phyloP scores from a whole-genome alignment of 169 alveolate genomes.

The Plasmodium coatneyi region DNA sequence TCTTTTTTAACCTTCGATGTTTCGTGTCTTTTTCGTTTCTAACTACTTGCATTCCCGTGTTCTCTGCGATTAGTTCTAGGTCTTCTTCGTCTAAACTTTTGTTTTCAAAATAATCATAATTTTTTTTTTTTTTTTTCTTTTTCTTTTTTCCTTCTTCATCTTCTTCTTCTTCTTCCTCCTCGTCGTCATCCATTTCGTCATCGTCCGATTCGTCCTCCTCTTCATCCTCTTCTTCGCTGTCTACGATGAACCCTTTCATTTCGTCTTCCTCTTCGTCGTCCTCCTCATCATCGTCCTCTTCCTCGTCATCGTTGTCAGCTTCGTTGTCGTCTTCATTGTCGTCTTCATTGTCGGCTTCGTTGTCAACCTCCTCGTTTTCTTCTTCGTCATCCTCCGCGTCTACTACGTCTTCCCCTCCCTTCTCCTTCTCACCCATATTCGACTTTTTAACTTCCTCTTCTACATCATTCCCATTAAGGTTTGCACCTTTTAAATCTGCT shows the following conservation, averaged over 20 bases:
- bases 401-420: conserved; percentile 14
- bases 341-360: conserved; percentile 66
- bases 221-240: conserved; percentile 40
- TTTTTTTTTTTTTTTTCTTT: conserved; percentile 76
- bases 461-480: not conserved
- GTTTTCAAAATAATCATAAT: conserved; percentile 78
- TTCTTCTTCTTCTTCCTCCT: conserved; percentile 76
- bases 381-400: not conserved
- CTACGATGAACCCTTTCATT: no score
- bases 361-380: not conserved
- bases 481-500: conserved; percentile 1
- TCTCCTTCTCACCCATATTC: not conserved
- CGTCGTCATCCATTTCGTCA: conserved; percentile 76
- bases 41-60: conserved; percentile 79
- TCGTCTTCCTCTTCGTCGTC: conserved; percentile 76
- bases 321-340: conserved; percentile 64
- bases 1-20: conserved; percentile 75
- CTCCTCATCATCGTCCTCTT: conserved; percentile 76
- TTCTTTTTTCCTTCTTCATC: conserved; percentile 47
- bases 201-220: conserved; percentile 82
- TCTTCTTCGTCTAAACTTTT: conserved; percentile 86
- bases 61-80: conserved; percentile 84
- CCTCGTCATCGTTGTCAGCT: conserved; percentile 48
- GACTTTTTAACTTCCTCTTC: not conserved
- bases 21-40: conserved; percentile 81